Evolutionary conservation across 2,329 filamentous ascomycete genomes (phyloP).

Genomic region (Aspergillus thermomutatus): DNA sequence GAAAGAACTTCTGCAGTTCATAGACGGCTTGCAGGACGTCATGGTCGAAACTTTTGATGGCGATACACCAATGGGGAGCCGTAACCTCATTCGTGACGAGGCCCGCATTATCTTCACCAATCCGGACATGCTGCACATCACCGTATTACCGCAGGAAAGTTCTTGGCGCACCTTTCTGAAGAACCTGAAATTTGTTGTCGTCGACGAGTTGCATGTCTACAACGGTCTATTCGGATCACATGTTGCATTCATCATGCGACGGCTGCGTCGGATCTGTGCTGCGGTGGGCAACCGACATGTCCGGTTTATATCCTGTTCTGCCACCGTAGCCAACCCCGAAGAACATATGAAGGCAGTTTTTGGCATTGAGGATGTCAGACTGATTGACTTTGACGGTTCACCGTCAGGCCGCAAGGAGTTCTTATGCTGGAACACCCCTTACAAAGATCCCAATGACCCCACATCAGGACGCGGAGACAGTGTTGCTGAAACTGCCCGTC

Average conservation of each 20-base stretch:
- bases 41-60: slow-evolving; percentile 94
- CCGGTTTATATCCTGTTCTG: slow-evolving; percentile 93
- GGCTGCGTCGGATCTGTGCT: slow-evolving; percentile 81
- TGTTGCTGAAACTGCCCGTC: slow-evolving; percentile 77
- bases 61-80: slow-evolving; percentile 78
- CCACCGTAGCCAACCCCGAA: slow-evolving; percentile 88
- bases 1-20: slow-evolving; percentile 76
- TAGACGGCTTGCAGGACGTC: slow-evolving; percentile 70
- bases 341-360: slow-evolving; percentile 95
- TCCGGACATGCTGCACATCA: slow-evolving; percentile 95
- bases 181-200: slow-evolving; percentile 85
- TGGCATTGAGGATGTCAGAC: slow-evolving; percentile 72
- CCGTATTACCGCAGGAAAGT: slow-evolving; percentile 87
- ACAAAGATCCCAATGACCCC: slow-evolving; percentile 82
- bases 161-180: slow-evolving; percentile 85
- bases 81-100: slow-evolving; percentile 79
- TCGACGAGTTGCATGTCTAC: slow-evolving; percentile 91
- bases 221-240: slow-evolving; percentile 93
- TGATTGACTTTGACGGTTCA: slow-evolving; percentile 90
- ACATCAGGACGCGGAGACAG: slow-evolving; percentile 80
- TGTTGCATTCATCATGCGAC: slow-evolving; percentile 89
- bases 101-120: slow-evolving; percentile 95
- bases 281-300: slow-evolving; percentile 81
- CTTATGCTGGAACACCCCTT: slow-evolving; percentile 96
- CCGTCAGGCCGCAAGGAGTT: slow-evolving; percentile 93